Base-by-base conservation (phyloP, 2,329 filamentous ascomycete genomes). In the Penicillium psychrosexuale region DNA sequence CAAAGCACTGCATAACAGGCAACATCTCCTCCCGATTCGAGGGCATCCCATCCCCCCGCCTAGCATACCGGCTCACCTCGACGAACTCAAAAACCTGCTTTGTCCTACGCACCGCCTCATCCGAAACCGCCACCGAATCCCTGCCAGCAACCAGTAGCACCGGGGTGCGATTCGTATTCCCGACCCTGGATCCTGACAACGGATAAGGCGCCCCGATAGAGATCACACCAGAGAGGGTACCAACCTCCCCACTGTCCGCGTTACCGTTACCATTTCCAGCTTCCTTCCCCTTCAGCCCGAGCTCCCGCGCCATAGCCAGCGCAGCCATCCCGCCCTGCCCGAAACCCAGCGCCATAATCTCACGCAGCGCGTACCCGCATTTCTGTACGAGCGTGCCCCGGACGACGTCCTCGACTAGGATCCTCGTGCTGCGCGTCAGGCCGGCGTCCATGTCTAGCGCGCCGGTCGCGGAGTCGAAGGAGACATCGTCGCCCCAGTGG, bases 1-100 rank as follows among this genome's bases (percentile, higher is more conserved):
- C 75, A 62, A 79, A 82, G 70, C 86, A 97, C 67, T 88, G 84
- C 91, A 97, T 97, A 57, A 97, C 82, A 0, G 92, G 91, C 66
- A 92, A 69, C 82, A 95, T 92, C 79, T 97, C 92, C 11, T 95
- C 91, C 50, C 88, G 80, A 69, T 81, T 87, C 43, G 80, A 78
- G n/a, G 91, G 91, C 92, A 97, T 96, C 1, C 82, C 82, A 71
- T 96, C 90, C 6, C 87, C 89, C 3, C 71, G 73, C 67, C 86
- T 84, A 66, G 80, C 82, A 84, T 89, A 94, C 66, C 83, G 83
- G 53, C 85, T 85, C 60, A 86, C 79, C 70, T 84, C 80, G 22
- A 90, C 84, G 65, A 85, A 80, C 60, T 80, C 76, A 72, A 93
- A 94, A 51, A 83, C 81, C 39, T 78, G 76, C 69, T 84, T 87